phyloP scores from a whole-genome alignment of 805 yeast species.

The Komagataella kurtzmanii region DNA sequence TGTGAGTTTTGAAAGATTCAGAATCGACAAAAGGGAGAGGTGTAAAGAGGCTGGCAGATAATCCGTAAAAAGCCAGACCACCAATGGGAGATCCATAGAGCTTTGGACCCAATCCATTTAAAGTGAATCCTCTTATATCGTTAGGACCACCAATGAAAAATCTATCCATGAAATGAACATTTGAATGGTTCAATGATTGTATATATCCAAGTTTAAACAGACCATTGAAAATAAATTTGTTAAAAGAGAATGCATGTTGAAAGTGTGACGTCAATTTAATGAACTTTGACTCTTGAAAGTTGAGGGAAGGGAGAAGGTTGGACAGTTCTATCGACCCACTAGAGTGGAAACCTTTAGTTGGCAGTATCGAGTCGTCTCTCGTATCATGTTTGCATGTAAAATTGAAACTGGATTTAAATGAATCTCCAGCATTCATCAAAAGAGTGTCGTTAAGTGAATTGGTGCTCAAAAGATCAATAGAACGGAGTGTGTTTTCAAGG shows the following conservation, averaged over 20 bases:
- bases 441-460: slow-evolving; percentile 13
- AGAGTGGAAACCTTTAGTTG: slow-evolving; percentile 24
- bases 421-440: slow-evolving; percentile 27
- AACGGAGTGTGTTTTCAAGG: slow-evolving; percentile 29
- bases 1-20: slow-evolving; percentile 34
- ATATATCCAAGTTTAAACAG: slow-evolving; percentile 15
- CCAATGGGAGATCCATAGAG: slow-evolving; percentile 34
- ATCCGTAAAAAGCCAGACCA: slow-evolving; percentile 33
- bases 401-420: slow-evolving; percentile 28
- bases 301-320: slow-evolving; percentile 14
- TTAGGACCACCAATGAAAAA: slow-evolving; percentile 49
- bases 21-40: slow-evolving; percentile 25
- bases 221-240: slow-evolving; percentile 10
- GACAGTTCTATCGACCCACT: slow-evolving; percentile 23
- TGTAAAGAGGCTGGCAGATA: slow-evolving; percentile 30
- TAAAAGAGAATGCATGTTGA: slow-evolving; percentile 15
- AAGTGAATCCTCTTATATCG: slow-evolving; percentile 36
- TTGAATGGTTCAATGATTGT: slow-evolving; percentile 5
- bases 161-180: slow-evolving; percentile 31
- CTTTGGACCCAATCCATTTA: slow-evolving; percentile 45
- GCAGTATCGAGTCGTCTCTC: slow-evolving; percentile 27
- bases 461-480: slow-evolving; percentile 14
- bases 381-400: slow-evolving; percentile 29
- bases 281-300: slow-evolving; percentile 18
- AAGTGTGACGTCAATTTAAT: slow-evolving; percentile 28